Evolutionary conservation across 805 yeast genomes (phyloP), one percentile per base, ranked within the genome.

Genomic region (Torulaspora gathmanii): DNA sequence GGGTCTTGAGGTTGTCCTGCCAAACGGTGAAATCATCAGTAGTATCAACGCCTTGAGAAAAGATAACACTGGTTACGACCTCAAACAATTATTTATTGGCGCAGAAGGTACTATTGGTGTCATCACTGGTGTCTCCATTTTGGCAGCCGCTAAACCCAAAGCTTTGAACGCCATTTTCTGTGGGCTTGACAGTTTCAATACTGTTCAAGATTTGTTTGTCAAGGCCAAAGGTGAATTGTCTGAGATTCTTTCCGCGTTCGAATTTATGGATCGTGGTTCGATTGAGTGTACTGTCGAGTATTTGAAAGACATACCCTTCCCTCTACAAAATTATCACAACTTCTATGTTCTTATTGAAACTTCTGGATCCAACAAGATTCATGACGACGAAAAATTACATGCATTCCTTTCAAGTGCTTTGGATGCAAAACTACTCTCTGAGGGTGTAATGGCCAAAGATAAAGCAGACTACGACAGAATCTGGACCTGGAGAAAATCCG

Each of bases 381-480:
- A 89, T 57, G 96, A 89, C 61, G 88, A 83, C 65, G 90, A 79
- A 55, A 89, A 89, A 65, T 73, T 89, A 47, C 89, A 83, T 61
- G 61, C 73, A 0, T 89, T 89, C 65, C 73, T 89, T 61, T 95
- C 86, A 54, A 69, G 69, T 22, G 82, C 81, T 15, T 80, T 89
- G 84, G 95, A 83, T 61, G 73, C 75, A 22, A 95, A 82, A 42
- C 64, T 78, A 42, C 86, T 89, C 35, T 70, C 72, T 19, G 95
- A 89, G 63, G 96, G 96, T 57, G 86, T 85, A 37, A 83, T 89
- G 55, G 95, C 96, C 8, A 95, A 86, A 65, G 95, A 88, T 64
- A 95, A 84, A 68, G 72, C 89, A 1, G 96, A 89, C 67, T 68
- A 83, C 45, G 73, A 71, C 50, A 78, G 78, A 40, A 73, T 89